Conservation (phyloP, 1,284 basidiomycete genomes). For the Cutaneotrichosporon dermatis region DNA sequence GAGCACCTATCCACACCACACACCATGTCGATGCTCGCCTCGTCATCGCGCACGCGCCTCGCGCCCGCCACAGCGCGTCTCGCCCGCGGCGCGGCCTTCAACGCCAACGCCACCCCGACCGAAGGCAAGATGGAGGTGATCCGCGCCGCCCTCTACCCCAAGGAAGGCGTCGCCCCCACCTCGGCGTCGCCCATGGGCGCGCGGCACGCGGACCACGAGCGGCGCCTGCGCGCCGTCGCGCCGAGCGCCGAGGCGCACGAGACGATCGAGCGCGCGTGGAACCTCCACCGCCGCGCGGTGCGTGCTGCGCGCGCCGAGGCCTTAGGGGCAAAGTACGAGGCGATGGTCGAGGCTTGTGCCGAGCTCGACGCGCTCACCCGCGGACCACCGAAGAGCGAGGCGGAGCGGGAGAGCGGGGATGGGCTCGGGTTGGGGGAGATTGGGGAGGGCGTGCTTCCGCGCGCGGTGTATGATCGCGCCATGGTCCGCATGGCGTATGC, state of each 20-base stretch:
- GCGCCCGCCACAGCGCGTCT: not conserved
- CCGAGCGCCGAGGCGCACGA: conserved; percentile 83
- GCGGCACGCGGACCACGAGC: conserved; percentile 68
- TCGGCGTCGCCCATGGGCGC: conserved; percentile 64
- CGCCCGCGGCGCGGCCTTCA: conserved; percentile 1
- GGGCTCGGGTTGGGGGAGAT: conserved; percentile 1
- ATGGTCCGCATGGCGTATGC: conserved; percentile 61
- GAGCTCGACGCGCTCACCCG: conserved; percentile 58
- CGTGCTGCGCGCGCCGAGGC: conserved; percentile 65
- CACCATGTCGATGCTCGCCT: conserved; percentile 10
- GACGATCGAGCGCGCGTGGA: conserved; percentile 89
- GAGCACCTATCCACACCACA: not conserved
- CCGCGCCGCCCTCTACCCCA: conserved; percentile 71
- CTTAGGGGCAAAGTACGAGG: conserved; percentile 65
- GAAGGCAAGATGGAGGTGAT: conserved; percentile 70
- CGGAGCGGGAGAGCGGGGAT: not conserved
- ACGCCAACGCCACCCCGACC: conserved; percentile 14
- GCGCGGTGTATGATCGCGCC: conserved; percentile 63
- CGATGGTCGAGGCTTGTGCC: conserved; percentile 75
- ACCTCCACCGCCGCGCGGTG: conserved; percentile 69
- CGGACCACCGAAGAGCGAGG: not conserved
- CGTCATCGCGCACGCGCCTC: conserved; percentile 5
- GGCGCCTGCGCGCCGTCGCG: conserved; percentile 68
- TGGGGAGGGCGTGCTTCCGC: conserved; percentile 12
- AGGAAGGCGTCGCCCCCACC: conserved; percentile 53